phyloP scores from a whole-genome alignment of 2,329 filamentous ascomycete genomes.

The Trichoderma endophyticum region DNA sequence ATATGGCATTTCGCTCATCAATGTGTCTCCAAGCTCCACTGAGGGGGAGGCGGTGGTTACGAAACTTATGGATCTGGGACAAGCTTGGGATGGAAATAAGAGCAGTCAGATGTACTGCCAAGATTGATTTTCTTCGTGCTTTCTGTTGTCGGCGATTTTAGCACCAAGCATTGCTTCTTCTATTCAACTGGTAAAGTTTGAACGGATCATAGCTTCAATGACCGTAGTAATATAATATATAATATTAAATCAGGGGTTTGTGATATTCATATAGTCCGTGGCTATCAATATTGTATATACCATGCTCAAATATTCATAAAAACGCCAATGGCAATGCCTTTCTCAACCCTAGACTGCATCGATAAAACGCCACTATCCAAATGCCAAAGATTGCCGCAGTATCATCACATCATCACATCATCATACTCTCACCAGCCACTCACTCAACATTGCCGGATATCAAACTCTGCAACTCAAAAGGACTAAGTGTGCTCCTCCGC shows the following conservation, averaged over 20 bases:
- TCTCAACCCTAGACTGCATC: neutral
- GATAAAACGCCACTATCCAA: neutral
- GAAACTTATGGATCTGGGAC: neutral
- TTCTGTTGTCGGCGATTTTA: neutral
- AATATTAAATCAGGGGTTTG: neutral
- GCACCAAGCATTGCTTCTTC: neutral
- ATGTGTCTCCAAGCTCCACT: neutral
- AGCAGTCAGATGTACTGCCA: neutral
- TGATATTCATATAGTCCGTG: neutral
- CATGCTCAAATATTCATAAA: neutral
- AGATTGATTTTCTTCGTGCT: neutral
- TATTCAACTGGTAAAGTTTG: neutral
- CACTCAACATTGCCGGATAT: slow-evolving; percentile 50
- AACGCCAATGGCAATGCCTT: neutral
- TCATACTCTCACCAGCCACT: neutral
- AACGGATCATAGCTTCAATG: neutral
- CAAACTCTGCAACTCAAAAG: slow-evolving; percentile 68
- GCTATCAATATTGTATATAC: neutral
- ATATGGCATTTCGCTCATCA: slow-evolving; percentile 10
- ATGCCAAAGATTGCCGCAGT: neutral
- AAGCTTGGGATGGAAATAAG: neutral
- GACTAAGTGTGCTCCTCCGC: slow-evolving; percentile 70
- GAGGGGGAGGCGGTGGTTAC: neutral
- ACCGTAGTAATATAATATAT: neutral
- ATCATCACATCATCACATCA: neutral